A percentile compares a stretch with the other conserved stretches of the same genome.
phyloP scores from a whole-genome alignment of 2,329 filamentous ascomycete species.

The Sphaerulina musiva region DNA sequence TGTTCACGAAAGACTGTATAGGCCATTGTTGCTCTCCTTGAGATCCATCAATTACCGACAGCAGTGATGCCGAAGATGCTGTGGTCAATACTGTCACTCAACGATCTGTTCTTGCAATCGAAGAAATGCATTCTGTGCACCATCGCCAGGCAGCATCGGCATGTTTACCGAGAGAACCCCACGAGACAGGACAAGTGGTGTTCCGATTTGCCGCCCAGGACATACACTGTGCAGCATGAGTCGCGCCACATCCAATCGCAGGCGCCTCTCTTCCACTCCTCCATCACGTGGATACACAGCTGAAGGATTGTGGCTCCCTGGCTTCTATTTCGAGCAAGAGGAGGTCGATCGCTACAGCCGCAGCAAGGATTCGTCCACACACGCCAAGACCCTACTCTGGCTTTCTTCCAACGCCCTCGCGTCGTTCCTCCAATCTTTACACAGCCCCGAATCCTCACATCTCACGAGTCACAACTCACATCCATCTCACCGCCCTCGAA shows the following conservation, averaged over 20 bases:
- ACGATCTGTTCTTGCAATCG: conserved; percentile 32
- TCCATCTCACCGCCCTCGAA: background rate
- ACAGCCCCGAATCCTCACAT: too few species aligned
- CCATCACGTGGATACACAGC: background rate
- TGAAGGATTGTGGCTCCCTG: background rate
- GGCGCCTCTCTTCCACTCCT: background rate
- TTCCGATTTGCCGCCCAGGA: conserved; percentile 16
- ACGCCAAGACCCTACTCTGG: too few species aligned
- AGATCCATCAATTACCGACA: too few species aligned
- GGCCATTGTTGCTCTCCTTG: too few species aligned
- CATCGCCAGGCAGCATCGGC: conserved; percentile 41
- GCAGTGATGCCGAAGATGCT: background rate
- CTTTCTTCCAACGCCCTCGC: too few species aligned
- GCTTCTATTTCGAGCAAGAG: background rate
- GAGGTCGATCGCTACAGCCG: background rate
- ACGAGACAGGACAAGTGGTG: conserved; percentile 33
- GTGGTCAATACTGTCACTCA: conserved; percentile 6
- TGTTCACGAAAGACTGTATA: too few species aligned
- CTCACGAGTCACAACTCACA: background rate
- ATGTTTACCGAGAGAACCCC: conserved; percentile 42
- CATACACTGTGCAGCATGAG: conserved; percentile 24
- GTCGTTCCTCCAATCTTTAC: too few species aligned
- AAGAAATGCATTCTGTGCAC: conserved; percentile 29
- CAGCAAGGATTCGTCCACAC: background rate
- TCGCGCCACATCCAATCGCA: conserved; percentile 20